Base-by-base conservation (phyloP, 805 yeast species). In the Candida coquimbonensis region DNA sequence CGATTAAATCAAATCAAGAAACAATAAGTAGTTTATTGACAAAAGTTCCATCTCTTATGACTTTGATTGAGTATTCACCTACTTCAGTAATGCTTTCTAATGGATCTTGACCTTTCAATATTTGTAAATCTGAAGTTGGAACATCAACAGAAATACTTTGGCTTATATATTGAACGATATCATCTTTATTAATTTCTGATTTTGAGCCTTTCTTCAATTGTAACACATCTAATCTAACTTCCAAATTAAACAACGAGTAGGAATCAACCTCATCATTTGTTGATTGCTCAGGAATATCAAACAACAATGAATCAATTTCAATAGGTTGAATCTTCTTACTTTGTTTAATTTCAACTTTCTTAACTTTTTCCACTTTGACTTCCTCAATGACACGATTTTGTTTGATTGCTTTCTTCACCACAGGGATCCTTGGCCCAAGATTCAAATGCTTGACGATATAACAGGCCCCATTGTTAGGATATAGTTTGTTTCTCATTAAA, bases 401-500 rank as follows among this genome's bases (percentile, higher is more conserved):
- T 6, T 43, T 54, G 12, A 41, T 19, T 4, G 50, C 53, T 32
- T 43, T 54, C 53, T 52, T 51, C 26, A 55, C 61, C 16, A 58
- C 59, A 14, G 61, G 60, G 19, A 59, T 56, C 17, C 41, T 52
- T 46, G 63, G 63, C 3, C 54, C 56, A 19, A 53, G 46, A 11
- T 51, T 53, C 7, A 49, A 19, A 34, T 48, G 49, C 32, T 56
- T 56, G 21, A 73, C 60, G 21, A 87, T 72, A 57, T 87, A 89
- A 17, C 78, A 74, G 4, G 96, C 96, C 38, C 87, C 85, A 56
- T 86, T 81, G 49, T 69, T 56, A 38, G 78, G 77, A 56, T 87
- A 87, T 46, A 89, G 73, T 54, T 68, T 77, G 65, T 86, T 87
- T 59, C 91, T 78, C 96, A 89, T 89, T 50, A 77, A 70, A 21